Evolutionary conservation across 208 protist species (phyloP), one percentile per base, ranked within the genome.

Genomic region (Crithidia thermophila): DNA sequence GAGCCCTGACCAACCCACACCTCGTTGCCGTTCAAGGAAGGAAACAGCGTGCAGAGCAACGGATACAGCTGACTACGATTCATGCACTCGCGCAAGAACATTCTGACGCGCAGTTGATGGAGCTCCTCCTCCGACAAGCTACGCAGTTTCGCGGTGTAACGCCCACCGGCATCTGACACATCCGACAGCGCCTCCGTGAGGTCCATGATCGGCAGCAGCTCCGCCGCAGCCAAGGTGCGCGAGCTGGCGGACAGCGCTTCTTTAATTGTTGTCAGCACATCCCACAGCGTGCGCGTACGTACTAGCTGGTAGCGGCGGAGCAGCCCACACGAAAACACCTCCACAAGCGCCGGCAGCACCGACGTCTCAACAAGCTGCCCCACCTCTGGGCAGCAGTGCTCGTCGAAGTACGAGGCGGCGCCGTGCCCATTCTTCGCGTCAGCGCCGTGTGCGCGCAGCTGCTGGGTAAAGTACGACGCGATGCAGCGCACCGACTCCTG

Each of bases 81-180:
- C 31, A 91, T 33, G 46, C 76, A 82, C 58, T 81, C 77, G 0
- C 73, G 64, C 37, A 91, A 58, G 39, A 88, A 84, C 30, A 91
- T 68, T 13, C 75, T 72, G 50, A 81, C 43, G 11, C 71, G 75
- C 45, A 83, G 40, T 1, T 60, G 39, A 14, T 69, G 56, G 21
- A 84, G 65, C 56, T 78, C 56, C 18, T 75, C 62, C 62, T 80
- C 75, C 13, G 62, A 74, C 18, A 84, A 56, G 0, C 47, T 39
- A 13, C n/a, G 57, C 45, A 84, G 65, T 20, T 13, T 27, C 0
- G 25, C 28, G 25, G 20, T 63, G 56, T 67, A 59, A 1, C 75
- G 75, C 13, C 79, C 60, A 18, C 60, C 45, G 4, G 43, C 57
- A 0, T 63, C 45, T 5, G 40, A 45, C 2, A 39, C 28, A 45